Conservation (phyloP, 257 asterid species). For the Solanum tacnaense region DNA sequence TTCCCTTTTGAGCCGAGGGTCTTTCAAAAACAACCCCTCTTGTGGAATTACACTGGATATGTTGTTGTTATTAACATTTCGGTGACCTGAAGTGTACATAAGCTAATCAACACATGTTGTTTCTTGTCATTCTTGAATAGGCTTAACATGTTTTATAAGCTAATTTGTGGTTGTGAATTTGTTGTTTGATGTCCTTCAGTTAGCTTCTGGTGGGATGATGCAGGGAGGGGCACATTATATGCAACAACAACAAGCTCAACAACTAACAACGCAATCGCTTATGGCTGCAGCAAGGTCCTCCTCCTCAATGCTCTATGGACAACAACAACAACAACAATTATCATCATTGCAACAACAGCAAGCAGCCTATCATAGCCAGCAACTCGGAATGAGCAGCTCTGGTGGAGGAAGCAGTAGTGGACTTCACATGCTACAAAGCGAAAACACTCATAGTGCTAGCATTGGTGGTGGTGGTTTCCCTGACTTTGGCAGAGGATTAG, state of each 20-base stretch:
- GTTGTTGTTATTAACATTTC: not conserved
- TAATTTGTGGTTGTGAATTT: not conserved
- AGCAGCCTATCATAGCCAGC: conserved; percentile 54
- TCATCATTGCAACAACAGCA: conserved; percentile 70
- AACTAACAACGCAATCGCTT: conserved; percentile 59
- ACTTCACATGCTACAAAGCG: conserved; percentile 65
- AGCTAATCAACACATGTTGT: not conserved
- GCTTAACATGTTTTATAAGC: not conserved
- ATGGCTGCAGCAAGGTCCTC: conserved; percentile 66
- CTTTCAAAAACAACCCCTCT: not conserved
- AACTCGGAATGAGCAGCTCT: conserved; percentile 59
- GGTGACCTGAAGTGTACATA: not conserved
- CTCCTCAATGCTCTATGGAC: conserved; percentile 62
- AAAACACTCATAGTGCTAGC: conserved; percentile 33
- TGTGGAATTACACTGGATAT: not conserved
- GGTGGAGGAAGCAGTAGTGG: conserved; percentile 39
- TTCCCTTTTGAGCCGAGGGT: not conserved
- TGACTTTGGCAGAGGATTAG: conserved; percentile 40
- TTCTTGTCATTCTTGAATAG: not conserved
- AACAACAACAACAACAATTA: conserved; percentile 57
- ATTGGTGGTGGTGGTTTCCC: conserved; percentile 32
- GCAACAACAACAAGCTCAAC: conserved; percentile 76
- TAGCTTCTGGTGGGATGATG: conserved; percentile 43
- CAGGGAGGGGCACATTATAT: conserved; percentile 61
- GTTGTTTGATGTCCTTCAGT: conserved; percentile 22